A percentile compares a stretch with the other conserved stretches of the same genome.
phyloP scores from a whole-genome alignment of 2,329 filamentous ascomycete species.

The Fusarium sp. region DNA sequence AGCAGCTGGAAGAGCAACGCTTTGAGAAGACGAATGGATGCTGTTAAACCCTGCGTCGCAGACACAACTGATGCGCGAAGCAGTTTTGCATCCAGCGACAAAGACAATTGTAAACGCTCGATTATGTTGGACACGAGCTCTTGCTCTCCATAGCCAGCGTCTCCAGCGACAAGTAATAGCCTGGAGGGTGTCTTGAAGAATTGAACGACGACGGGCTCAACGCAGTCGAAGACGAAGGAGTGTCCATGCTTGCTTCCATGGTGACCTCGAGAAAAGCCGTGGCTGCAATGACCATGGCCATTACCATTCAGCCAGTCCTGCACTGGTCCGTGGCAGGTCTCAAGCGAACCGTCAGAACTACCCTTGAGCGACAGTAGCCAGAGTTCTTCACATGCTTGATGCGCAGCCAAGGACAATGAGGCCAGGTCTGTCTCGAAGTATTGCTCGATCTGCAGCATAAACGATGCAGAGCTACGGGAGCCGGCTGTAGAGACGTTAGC shows the following conservation, averaged over 20 bases:
- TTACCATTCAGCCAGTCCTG: neutral
- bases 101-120: neutral
- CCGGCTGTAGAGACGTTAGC: neutral
- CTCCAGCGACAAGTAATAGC: neutral
- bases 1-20: neutral
- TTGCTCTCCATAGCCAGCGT: neutral
- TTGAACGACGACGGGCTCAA: fast-evolving
- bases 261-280: neutral
- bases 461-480: neutral
- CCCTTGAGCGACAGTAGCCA: neutral
- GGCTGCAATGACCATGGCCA: neutral
- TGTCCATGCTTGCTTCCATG: neutral
- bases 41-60: neutral
- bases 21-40: neutral
- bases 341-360: neutral
- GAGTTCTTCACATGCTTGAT: neutral
- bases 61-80: fast-evolving
- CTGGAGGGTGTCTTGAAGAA: neutral
- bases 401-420: neutral
- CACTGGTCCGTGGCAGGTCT: neutral
- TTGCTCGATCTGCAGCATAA: neutral
- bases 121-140: neutral
- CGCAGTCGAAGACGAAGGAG: neutral
- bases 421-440: neutral
- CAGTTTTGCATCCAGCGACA: neutral